Evolutionary conservation across 73 alveolate species (phyloP).

Genomic region (Tetrahymena malaccensis): DNA sequence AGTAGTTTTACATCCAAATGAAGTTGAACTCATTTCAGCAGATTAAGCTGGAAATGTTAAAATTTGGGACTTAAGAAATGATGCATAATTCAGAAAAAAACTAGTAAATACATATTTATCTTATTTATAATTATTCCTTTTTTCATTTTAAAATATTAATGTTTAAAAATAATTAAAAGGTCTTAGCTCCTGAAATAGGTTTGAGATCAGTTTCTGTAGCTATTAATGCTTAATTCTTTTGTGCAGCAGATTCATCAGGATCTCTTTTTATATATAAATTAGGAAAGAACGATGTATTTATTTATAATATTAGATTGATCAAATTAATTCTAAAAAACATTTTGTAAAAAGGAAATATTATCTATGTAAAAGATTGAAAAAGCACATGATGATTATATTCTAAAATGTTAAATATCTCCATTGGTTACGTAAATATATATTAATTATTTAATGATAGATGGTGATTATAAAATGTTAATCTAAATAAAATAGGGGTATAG

Average conservation of each 20-base stretch:
- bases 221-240: not conserved
- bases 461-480: not conserved
- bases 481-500: not conserved
- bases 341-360: not conserved
- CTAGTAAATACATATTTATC: not conserved
- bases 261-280: not conserved
- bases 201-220: slow-evolving; percentile 14
- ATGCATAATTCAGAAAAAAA: not conserved
- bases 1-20: slow-evolving; percentile 13
- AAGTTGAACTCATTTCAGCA: slow-evolving; percentile 19
- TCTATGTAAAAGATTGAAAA: not conserved
- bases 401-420: slow-evolving; percentile 20
- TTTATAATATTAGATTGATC: too few relatives aligned
- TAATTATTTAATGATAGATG: not conserved
- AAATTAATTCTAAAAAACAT: too few relatives aligned
- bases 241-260: slow-evolving; percentile 28
- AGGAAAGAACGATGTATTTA: not conserved
- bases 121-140: not conserved
- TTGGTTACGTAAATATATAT: not conserved
- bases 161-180: not conserved
- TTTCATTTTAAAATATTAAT: not conserved
- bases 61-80: slow-evolving; percentile 6
- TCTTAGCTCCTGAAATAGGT: slow-evolving; percentile 22
- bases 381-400: slow-evolving; percentile 34
- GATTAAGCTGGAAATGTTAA: slow-evolving; percentile 21